Evolutionary conservation across 1,139 yeast species (phyloP).

Genomic region (Candida buenavistaensis): DNA sequence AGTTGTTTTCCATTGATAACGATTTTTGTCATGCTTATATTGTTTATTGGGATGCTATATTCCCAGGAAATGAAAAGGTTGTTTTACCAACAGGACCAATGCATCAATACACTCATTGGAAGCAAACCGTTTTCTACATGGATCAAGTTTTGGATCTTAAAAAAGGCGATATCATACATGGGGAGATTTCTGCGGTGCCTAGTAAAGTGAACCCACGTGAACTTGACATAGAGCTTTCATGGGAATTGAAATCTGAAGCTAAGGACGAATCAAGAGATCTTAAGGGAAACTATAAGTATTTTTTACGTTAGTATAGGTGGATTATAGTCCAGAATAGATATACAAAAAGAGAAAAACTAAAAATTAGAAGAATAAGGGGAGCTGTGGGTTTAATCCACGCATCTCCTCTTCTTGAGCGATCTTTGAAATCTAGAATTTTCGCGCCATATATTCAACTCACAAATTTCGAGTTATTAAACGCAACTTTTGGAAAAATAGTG

Average conservation of each 20-base stretch:
- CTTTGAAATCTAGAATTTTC: too few relatives aligned
- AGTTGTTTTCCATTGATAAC: conserved; percentile 69
- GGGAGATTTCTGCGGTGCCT: conserved; percentile 75
- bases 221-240: conserved; percentile 63
- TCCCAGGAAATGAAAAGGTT: conserved; percentile 64
- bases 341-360: too few relatives aligned
- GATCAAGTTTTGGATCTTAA: conserved; percentile 78
- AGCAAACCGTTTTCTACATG: conserved; percentile 93
- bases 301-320: conserved; percentile 62
- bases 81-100: conserved; percentile 81
- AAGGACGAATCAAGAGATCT: conserved; percentile 53
- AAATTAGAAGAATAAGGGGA: too few relatives aligned
- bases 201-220: conserved; percentile 81
- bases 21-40: conserved; percentile 88
- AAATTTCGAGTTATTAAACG: too few relatives aligned
- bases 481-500: neutral
- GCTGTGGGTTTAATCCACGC: too few relatives aligned
- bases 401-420: too few relatives aligned
- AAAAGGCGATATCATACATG: conserved; percentile 73
- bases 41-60: conserved; percentile 93
- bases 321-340: too few relatives aligned
- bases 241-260: conserved; percentile 60
- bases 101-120: conserved; percentile 89
- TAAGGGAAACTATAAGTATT: conserved; percentile 60
- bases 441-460: too few relatives aligned